Evolutionary conservation across 495 filamentous ascomycete species (phyloP), one percentile per base, ranked within the genome.

Genomic region (Penicillium herquei): DNA sequence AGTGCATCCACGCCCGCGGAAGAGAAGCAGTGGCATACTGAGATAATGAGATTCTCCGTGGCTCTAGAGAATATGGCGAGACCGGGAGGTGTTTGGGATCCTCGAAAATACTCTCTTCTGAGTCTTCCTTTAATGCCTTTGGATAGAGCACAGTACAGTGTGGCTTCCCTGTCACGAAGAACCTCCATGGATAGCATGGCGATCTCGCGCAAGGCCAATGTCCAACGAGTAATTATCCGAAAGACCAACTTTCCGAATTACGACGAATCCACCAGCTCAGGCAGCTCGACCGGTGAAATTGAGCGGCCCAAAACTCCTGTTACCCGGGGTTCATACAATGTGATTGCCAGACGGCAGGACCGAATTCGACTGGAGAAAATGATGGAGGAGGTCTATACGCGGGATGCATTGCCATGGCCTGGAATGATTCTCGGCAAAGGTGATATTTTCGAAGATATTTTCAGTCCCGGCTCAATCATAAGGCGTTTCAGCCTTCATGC

Each of bases 1-100:
- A 96, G 89, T 63, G 93, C 92, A 39, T 96, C 92, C 58, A 93
- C 90, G 0, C 80, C 84, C 4, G 81, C 78, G 48, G 94, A 98
- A 63, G 90, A 95, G 69, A 75, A 81, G 48, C 78, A 86, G 56
- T 98, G 94, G 94, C 77, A 71, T 41, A 71, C 70, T 5, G 72
- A 72, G 45, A 68, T 74, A 13, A 56, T 75, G 44, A 74, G 68
- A 58, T 62, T 62, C 7, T 66, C 66, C 3, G 68, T 65, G 14
- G 52, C 58, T 33, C 48, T 68, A 41, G 49, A 57, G 1, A 62
- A 70, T 30, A 54, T 56, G 37, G 59, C 56, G n/a, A 63, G 62
- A 40, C 55, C 61, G 8, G 59, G 63, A 6, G 55, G 43, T 7
- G n/a, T 57, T 30, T 68, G 63, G 18, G 64, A 71, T 31, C 59